Base-by-base conservation (phyloP, 1,284 basidiomycete genomes). In the Vanrija humicola region DNA sequence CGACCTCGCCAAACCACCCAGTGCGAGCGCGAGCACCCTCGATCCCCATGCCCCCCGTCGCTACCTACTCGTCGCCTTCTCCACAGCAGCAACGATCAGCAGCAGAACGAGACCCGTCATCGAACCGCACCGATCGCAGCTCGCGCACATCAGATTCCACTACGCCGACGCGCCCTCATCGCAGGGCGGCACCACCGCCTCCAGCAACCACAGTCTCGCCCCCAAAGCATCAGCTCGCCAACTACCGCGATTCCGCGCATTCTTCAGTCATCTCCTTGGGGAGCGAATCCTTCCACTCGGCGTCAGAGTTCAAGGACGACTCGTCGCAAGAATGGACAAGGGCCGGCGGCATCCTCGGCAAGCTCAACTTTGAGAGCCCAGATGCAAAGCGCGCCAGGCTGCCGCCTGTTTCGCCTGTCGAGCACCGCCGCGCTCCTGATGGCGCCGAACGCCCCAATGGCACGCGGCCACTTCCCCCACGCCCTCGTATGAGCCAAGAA, bases 301-400 rank as follows among this genome's bases (percentile, higher is more conserved):
- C 34, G 34, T 34, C 34, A 34, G 34, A 34, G 14, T 34, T 34
- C 34, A 34, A 34, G 34, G 34, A 34, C 34, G 34, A 34, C 34
- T 34, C 34, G 34, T 34, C 34, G 34, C 34, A 34, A 15, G 48
- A 56, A 18, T 62, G 60, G 60, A 56, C 47, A 25, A 39, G 54
- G 38, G 56, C 59, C 14, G 60, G 60, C 21, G 60, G 60, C 3
- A 52, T 59, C 5, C 28, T 62, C 6, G 60, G 60, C 29, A 56
- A 58, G 52, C 50, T 62, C 23, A 34, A 38, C 14, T 62, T 62
- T 39, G 60, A 62, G 42, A 38, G 26, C 18, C 34, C 34, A 14
- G 34, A 34, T 8, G 34, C 34, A 34, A 34, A 34, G 34, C 34
- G 34, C 9, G 12, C 34, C 34, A 12, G 34, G 34, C 34, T 34